Evolutionary conservation across 2,329 filamentous ascomycete genomes (phyloP).

Genomic region (Xylaria sp.): DNA sequence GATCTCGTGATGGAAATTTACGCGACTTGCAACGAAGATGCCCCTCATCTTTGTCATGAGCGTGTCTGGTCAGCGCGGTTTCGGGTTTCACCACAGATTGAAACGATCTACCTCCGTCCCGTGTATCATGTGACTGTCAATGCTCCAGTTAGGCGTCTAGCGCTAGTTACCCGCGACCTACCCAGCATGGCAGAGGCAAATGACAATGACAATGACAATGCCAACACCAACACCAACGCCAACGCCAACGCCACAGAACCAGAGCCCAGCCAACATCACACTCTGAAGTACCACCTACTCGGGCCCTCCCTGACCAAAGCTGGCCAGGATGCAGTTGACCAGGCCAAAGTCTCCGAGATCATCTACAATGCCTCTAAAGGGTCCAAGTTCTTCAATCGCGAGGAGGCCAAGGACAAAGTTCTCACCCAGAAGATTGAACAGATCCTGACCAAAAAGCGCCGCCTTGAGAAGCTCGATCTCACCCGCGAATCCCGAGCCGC

Average conservation of each 20-base stretch:
- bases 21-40: conserved; percentile 18
- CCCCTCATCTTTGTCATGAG: conserved; percentile 21
- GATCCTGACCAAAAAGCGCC: conserved; percentile 78
- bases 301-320: conserved; percentile 94
- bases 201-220: too few species aligned
- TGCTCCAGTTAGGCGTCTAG: conserved; percentile 3
- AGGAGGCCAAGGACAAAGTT: conserved; percentile 82
- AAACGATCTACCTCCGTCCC: not conserved
- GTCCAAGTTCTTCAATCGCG: conserved; percentile 94
- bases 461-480: conserved; percentile 80
- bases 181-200: conserved; percentile 28
- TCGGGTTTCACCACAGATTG: not conserved
- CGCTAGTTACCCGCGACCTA: conserved; percentile 6
- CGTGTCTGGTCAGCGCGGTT: conserved; percentile 14
- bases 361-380: conserved; percentile 98
- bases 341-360: conserved; percentile 91
- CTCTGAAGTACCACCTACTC: conserved; percentile 88
- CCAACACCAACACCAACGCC: too few species aligned
- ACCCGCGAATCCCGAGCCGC: conserved; percentile 77
- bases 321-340: conserved; percentile 92
- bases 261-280: conserved; percentile 55
- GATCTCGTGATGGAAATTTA: conserved; percentile 28
- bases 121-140: conserved; percentile 24
- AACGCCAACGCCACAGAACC: conserved; percentile 22
- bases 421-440: conserved; percentile 87